phyloP scores from a whole-genome alignment of 2,329 filamentous ascomycete species.

The Pseudogymnoascus sp. region DNA sequence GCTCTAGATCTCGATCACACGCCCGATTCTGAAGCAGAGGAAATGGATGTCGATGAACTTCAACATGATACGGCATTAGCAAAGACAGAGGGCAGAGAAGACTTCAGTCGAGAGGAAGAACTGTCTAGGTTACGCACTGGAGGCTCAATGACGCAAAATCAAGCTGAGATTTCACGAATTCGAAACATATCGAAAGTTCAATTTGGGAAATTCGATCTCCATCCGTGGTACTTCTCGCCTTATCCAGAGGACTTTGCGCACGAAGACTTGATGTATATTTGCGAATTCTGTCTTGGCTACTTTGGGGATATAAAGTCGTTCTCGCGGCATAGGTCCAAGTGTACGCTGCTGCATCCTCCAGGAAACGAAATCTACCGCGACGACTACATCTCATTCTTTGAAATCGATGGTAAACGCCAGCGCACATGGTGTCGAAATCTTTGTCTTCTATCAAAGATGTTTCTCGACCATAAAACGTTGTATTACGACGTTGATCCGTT shows the following conservation, averaged over 20 bases:
- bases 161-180: constrained; percentile 90
- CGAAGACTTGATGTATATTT: constrained; percentile 87
- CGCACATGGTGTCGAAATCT: constrained; percentile 95
- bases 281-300: constrained; percentile 93
- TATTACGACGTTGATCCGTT: constrained; percentile 99
- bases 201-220: constrained; percentile 85
- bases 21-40: constrained; percentile 26
- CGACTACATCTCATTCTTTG: constrained; percentile 88
- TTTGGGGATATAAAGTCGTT: constrained; percentile 79
- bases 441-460: constrained; percentile 90
- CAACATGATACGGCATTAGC: constrained; percentile 27
- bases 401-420: constrained; percentile 91
- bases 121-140: constrained; percentile 92
- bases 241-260: constrained; percentile 86
- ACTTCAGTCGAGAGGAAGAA: constrained; percentile 76
- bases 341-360: constrained; percentile 81
- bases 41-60: constrained; percentile 50
- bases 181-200: constrained; percentile 91
- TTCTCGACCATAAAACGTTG: constrained; percentile 93
- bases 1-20: constrained; percentile 25
- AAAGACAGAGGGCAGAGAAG: constrained; percentile 20
- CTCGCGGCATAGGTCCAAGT: constrained; percentile 78
- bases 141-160: constrained; percentile 98
- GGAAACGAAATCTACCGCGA: constrained; percentile 98
- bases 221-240: constrained; percentile 98